phyloP scores from a whole-genome alignment of 768 basidiomycete species.

The Calocera cornea region DNA sequence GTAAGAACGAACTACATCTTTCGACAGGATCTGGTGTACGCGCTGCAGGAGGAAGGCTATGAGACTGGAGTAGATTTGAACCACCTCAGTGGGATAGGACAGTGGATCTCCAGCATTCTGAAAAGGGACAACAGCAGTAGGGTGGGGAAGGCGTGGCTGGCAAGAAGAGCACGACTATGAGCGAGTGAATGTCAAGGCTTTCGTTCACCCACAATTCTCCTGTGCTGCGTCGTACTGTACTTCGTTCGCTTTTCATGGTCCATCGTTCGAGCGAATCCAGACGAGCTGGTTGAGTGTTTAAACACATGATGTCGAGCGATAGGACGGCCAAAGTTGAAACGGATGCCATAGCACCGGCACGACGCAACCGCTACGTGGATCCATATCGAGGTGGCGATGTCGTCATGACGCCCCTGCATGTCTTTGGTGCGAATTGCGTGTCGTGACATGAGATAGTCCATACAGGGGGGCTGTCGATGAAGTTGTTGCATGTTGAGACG shows the following conservation, averaged over 20 bases:
- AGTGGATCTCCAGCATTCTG: conserved; percentile 64
- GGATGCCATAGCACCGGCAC: too few relatives aligned
- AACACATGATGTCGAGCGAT: too few relatives aligned
- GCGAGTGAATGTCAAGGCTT: neutral
- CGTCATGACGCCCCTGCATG: too few relatives aligned
- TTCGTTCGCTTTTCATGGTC: neutral
- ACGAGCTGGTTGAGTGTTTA: too few relatives aligned
- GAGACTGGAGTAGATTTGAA: conserved; percentile 52
- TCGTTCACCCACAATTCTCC: too few relatives aligned
- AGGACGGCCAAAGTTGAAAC: too few relatives aligned
- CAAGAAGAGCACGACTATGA: conserved; percentile 18
- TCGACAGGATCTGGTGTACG: conserved; percentile 61
- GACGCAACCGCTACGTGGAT: too few relatives aligned
- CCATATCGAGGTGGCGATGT: too few relatives aligned
- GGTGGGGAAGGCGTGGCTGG: conserved; percentile 57
- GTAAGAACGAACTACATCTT: neutral
- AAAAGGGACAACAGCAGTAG: conserved; percentile 59
- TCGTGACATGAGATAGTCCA: neutral
- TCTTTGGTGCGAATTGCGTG: neutral
- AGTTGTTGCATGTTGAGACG: neutral
- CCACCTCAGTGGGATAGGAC: conserved; percentile 59
- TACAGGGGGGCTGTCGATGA: neutral
- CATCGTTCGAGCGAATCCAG: too few relatives aligned
- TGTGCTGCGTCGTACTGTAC: neutral
- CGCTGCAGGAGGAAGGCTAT: conserved; percentile 47